These are phyloP conservation scores for Coemansia sp. DNA, from an alignment of 192 early-diverging fungal genomes.

Conservation along the genomic window DNA sequence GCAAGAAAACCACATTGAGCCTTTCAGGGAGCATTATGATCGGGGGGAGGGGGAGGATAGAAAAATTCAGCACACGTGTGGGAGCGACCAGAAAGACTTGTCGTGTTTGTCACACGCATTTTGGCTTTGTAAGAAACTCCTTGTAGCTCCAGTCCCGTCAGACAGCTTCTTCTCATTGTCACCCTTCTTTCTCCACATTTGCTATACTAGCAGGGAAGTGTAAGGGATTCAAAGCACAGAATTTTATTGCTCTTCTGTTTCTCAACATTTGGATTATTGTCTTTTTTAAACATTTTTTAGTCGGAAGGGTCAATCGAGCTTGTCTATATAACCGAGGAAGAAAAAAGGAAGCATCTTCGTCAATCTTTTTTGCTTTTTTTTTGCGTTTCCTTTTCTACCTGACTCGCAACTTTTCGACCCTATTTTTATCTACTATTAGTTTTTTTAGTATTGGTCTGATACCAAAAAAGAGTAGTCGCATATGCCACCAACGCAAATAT, in stretches of 20 bases:
- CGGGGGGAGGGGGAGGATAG: not conserved
- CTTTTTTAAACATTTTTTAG: too few relatives aligned
- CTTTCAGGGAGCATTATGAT: not conserved
- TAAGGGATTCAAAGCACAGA: not conserved
- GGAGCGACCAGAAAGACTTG: not conserved
- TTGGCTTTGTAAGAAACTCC: not conserved
- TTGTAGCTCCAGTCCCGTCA: not conserved
- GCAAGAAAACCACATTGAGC: too few relatives aligned
- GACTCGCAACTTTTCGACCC: not conserved
- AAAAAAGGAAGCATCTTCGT: not conserved
- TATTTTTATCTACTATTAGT: not conserved
- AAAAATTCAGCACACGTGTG: not conserved
- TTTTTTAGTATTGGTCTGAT: not conserved
- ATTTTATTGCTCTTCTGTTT: not conserved
- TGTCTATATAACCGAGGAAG: not conserved
- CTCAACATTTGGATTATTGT: not conserved
- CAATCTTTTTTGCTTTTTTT: slow-evolving; percentile 3
- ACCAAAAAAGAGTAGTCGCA: not conserved
- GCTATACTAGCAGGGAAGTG: too few relatives aligned
- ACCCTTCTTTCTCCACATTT: not conserved
- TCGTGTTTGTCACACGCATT: not conserved
- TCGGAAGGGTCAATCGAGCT: too few relatives aligned
- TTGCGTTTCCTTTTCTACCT: slow-evolving; percentile 1
- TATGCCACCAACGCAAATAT: not conserved
- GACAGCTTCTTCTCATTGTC: not conserved